A percentile compares a stretch with the other conserved stretches of the same genome.
These are phyloP conservation scores for Zygoascus bituminiphila DNA, from an alignment of 805 yeast genomes.

Conservation along the genomic window DNA sequence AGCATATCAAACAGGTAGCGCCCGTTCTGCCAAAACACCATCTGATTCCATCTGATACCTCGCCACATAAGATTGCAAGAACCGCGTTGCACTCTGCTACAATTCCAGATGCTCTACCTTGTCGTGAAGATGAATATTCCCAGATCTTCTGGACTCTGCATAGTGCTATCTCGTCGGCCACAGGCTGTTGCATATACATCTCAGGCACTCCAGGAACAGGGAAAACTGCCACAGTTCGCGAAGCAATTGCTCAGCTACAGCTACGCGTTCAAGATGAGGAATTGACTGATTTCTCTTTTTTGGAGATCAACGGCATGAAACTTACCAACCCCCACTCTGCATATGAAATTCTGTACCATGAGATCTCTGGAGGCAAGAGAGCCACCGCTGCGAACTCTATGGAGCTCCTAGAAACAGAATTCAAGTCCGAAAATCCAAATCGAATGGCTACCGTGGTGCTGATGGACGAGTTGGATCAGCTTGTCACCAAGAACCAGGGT, in stretches of 20 bases:
- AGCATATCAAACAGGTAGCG: neutral
- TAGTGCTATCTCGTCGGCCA: conserved; percentile 55
- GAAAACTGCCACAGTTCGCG: conserved; percentile 87
- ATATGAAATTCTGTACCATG: conserved; percentile 76
- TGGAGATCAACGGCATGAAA: conserved; percentile 89
- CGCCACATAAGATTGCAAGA: conserved; percentile 25
- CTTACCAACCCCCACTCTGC: conserved; percentile 70
- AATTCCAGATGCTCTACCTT: conserved; percentile 54
- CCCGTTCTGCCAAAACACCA: neutral
- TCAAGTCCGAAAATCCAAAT: conserved; percentile 31
- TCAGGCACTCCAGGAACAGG: conserved; percentile 99
- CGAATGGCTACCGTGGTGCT: conserved; percentile 61
- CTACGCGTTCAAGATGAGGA: conserved; percentile 33
- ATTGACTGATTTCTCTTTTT: conserved; percentile 50
- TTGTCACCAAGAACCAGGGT: conserved; percentile 71
- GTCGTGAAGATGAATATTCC: conserved; percentile 77
- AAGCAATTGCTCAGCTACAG: conserved; percentile 65
- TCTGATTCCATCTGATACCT: neutral
- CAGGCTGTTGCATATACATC: conserved; percentile 80
- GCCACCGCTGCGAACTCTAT: conserved; percentile 59
- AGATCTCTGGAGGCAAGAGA: conserved; percentile 47
- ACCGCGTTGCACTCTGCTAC: conserved; percentile 29
- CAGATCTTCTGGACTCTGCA: conserved; percentile 61
- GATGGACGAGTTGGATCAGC: conserved; percentile 89
- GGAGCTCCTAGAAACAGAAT: conserved; percentile 61